phyloP scores from a whole-genome alignment of 192 early-diverging fungal species.

The Mortierella antarctica region DNA sequence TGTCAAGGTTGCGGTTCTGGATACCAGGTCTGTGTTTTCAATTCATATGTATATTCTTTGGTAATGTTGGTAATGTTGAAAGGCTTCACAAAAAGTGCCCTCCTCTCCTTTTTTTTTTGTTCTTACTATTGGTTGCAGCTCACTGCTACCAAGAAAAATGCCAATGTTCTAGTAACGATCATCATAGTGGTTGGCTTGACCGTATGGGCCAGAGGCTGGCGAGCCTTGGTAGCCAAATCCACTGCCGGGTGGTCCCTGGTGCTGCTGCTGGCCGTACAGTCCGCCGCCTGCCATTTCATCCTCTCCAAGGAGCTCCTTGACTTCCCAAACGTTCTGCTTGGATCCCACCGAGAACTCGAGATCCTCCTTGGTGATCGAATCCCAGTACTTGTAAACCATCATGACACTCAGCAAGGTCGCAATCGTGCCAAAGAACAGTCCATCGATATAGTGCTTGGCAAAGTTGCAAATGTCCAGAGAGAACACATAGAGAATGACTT shows the following conservation, averaged over 20 bases:
- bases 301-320: constrained; percentile 72
- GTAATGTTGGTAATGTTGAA: too few relatives aligned
- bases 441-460: constrained; percentile 89
- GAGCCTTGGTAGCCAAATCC: constrained; percentile 14
- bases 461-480: constrained; percentile 77
- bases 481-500: constrained; percentile 77
- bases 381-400: constrained; percentile 98
- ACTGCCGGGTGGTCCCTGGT: constrained; percentile 2
- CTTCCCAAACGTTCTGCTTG: constrained; percentile 88
- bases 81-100: too few relatives aligned
- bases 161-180: constrained; percentile 22
- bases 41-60: too few relatives aligned
- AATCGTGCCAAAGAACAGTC: constrained; percentile 89
- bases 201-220: constrained; percentile 24
- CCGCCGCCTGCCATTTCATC: constrained; percentile 56
- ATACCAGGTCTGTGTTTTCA: too few relatives aligned
- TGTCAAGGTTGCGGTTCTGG: too few relatives aligned
- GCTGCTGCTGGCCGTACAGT: constrained; percentile 22
- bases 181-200: constrained; percentile 42
- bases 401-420: constrained; percentile 86
- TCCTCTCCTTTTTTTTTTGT: too few relatives aligned
- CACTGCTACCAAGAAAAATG: too few relatives aligned
- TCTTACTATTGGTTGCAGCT: too few relatives aligned
- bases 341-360: constrained; percentile 88
- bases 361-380: constrained; percentile 92